A percentile compares a stretch with the other conserved stretches of the same genome.
Evolutionary conservation across 495 filamentous ascomycete genomes (phyloP).

Genomic region (Aspergillus sclerotioniger): DNA sequence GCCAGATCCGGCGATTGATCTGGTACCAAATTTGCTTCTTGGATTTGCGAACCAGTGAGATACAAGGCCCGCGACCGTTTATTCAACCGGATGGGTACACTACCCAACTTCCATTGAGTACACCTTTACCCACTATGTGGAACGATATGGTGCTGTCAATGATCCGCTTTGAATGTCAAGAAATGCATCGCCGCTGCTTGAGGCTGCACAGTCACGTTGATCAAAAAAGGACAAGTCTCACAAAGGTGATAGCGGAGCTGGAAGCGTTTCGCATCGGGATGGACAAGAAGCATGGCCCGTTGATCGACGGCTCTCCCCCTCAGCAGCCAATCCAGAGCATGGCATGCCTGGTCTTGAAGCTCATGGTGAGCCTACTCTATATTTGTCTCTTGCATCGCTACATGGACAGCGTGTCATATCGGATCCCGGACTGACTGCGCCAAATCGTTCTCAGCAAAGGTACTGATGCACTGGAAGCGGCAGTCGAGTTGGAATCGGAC

Average conservation of each 20-base stretch:
- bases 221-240: constrained; percentile 47
- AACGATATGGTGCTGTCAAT: constrained; percentile 64
- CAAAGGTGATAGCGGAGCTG: constrained; percentile 3
- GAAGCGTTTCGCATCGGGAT: constrained; percentile 4
- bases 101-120: neutral
- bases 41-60: constrained; percentile 1
- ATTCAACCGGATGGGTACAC: constrained; percentile 8
- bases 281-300: constrained; percentile 7
- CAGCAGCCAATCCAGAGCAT: constrained; percentile 3
- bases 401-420: constrained; percentile 12
- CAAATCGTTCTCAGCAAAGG: constrained; percentile 31
- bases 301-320: neutral
- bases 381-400: constrained; percentile 11
- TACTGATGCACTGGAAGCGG: constrained; percentile 29
- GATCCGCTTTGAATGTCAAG: constrained; percentile 69
- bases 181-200: constrained; percentile 68
- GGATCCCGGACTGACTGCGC: constrained; percentile 27
- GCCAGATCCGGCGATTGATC: constrained; percentile 4
- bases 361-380: constrained; percentile 14
- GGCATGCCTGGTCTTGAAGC: neutral
- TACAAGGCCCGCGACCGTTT: constrained; percentile 6
- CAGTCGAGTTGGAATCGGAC: constrained; percentile 30
- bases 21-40: constrained; percentile 13
- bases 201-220: constrained; percentile 61
- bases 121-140: constrained; percentile 36